Evolutionary conservation across 78 protist species (phyloP).

Genomic region (Guillardia theta): DNA sequence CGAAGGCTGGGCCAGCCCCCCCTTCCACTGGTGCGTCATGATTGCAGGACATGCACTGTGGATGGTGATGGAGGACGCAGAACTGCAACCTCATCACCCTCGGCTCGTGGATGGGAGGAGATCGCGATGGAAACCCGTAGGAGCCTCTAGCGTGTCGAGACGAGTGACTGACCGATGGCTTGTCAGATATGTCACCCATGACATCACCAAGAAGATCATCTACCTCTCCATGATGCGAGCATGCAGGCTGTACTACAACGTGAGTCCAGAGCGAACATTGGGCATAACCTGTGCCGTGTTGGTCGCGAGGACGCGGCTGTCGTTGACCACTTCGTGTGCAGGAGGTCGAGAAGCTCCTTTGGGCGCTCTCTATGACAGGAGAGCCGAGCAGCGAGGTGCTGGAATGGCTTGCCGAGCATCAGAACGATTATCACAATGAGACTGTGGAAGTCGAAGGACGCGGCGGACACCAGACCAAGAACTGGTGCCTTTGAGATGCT

Average conservation of each 20-base stretch:
- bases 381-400: background rate
- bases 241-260: background rate
- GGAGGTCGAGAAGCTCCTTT: background rate
- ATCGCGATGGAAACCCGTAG: constrained; percentile 77
- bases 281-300: background rate
- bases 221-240: constrained; percentile 8
- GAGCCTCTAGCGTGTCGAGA: background rate
- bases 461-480: background rate
- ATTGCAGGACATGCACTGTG: too few species aligned
- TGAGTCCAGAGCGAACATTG: background rate
- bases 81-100: constrained; percentile 38
- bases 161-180: background rate
- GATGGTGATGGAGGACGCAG: too few species aligned
- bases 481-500: too few species aligned
- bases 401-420: background rate
- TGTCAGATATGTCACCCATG: background rate
- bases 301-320: background rate
- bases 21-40: constrained; percentile 70
- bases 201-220: background rate
- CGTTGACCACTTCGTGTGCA: background rate
- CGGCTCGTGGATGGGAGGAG: constrained; percentile 80
- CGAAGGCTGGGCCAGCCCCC: background rate
- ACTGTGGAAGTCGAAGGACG: background rate
- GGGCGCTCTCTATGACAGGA: background rate
- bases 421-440: background rate